These are phyloP conservation scores for Xylariaceae sp. DNA, from an alignment of 2,329 filamentous ascomycete species.

Conservation along the genomic window DNA sequence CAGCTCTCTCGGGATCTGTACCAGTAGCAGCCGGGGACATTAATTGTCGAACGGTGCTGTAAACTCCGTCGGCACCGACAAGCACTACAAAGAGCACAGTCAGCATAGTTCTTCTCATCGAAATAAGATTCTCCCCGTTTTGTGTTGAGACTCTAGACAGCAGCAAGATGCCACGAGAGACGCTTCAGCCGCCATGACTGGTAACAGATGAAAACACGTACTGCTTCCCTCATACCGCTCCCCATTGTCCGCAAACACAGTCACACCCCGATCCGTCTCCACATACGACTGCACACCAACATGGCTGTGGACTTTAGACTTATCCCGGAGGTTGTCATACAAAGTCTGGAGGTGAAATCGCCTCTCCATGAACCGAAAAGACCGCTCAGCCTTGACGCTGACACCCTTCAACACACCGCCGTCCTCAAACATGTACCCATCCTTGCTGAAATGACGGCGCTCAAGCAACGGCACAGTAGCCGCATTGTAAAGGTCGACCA, in stretches of 20 bases:
- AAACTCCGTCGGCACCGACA: constrained; percentile 19
- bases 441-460: constrained; percentile 13
- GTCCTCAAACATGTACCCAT: constrained; percentile 11
- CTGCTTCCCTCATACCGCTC: constrained; percentile 14
- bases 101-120: too few relatives aligned
- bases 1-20: constrained; percentile 6
- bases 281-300: constrained; percentile 13
- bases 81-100: constrained; percentile 8
- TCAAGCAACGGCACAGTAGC: constrained; percentile 12
- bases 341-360: constrained; percentile 13
- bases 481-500: constrained; percentile 8
- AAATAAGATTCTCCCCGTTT: too few relatives aligned
- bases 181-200: not conserved
- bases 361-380: constrained; percentile 18
- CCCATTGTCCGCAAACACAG: constrained; percentile 13
- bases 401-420: constrained; percentile 11
- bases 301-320: constrained; percentile 14
- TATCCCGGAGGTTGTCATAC: constrained; percentile 16
- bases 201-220: constrained; percentile 1
- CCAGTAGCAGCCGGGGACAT: constrained; percentile 10
- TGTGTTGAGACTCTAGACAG: not conserved
- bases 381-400: constrained; percentile 6
- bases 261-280: constrained; percentile 13
- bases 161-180: not conserved
- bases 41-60: constrained; percentile 16